Percentiles rank a stretch among this genome's conserved stretches.
These are phyloP conservation scores for Eucalyptus decipiens DNA, from an alignment of 345 rosid species.

Conservation along the genomic window DNA sequence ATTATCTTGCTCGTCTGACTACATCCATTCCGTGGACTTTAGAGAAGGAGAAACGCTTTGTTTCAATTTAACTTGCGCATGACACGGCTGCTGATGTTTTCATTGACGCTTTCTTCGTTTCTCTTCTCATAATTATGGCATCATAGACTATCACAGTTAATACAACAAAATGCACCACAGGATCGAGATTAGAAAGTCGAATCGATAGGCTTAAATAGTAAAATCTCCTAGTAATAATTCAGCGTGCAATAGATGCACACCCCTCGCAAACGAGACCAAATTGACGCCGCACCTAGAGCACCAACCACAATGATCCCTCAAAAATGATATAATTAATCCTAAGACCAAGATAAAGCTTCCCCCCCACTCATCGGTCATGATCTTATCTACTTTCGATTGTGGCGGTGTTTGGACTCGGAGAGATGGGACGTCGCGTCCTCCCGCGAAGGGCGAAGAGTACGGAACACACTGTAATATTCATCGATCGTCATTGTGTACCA, in stretches of 20 bases:
- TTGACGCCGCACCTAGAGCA: background rate
- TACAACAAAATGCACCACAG: background rate
- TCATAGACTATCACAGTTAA: background rate
- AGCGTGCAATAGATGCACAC: background rate
- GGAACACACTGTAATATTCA: background rate
- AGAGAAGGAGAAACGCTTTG: background rate
- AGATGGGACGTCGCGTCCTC: background rate
- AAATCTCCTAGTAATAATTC: background rate
- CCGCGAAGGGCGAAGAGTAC: background rate
- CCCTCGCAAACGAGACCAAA: background rate
- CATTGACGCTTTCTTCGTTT: background rate
- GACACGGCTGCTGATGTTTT: background rate
- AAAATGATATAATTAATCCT: background rate
- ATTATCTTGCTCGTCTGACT: background rate
- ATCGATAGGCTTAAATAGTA: background rate
- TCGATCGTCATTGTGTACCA: background rate
- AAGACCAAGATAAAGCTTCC: background rate
- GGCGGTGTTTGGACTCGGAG: background rate
- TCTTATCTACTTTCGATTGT: background rate
- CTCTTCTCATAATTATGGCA: background rate
- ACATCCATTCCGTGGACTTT: background rate
- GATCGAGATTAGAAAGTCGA: background rate
- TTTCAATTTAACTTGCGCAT: background rate
- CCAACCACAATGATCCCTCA: background rate
- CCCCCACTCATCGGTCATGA: background rate